phyloP scores from a whole-genome alignment of 2,329 filamentous ascomycete species.

The Simplicillium sp. region DNA sequence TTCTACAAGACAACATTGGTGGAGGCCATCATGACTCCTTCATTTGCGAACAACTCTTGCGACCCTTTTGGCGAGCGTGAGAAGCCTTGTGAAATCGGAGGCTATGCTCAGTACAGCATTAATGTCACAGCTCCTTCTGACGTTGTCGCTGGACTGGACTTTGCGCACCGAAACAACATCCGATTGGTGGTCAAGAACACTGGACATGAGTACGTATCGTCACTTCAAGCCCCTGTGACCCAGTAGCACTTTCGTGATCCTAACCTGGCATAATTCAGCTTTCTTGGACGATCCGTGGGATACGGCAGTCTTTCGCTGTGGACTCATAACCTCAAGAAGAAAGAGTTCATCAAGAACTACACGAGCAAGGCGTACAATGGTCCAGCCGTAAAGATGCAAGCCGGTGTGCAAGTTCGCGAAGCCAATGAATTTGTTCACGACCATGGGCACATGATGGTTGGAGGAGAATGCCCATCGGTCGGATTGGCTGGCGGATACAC shows the following conservation, averaged over 20 bases:
- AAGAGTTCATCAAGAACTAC: constrained; percentile 26
- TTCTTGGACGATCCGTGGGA: constrained; percentile 26
- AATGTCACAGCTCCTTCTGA: constrained; percentile 20
- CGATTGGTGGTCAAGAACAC: constrained; percentile 25
- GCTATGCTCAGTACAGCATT: constrained; percentile 29
- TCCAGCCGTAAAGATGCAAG: constrained; percentile 42
- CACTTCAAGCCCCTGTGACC: not conserved
- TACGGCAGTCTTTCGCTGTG: constrained; percentile 26
- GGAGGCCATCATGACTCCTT: constrained; percentile 23
- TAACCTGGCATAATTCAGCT: not conserved
- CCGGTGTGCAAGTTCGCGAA: constrained; percentile 42
- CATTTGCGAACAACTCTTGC: constrained; percentile 26
- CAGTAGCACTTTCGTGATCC: not conserved
- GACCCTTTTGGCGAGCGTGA: constrained; percentile 26
- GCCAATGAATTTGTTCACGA: constrained; percentile 31
- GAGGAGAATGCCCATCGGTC: constrained; percentile 47
- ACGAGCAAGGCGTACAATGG: constrained; percentile 30
- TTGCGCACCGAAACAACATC: constrained; percentile 26
- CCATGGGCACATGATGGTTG: constrained; percentile 38
- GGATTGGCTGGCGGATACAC: constrained; percentile 50
- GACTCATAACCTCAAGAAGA: constrained; percentile 19
- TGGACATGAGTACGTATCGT: constrained; percentile 16
- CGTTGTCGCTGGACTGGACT: constrained; percentile 21
- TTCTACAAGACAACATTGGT: constrained; percentile 1
- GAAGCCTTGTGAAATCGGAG: constrained; percentile 31